phyloP scores from a whole-genome alignment of 805 yeast genomes.

The Candida orba region DNA sequence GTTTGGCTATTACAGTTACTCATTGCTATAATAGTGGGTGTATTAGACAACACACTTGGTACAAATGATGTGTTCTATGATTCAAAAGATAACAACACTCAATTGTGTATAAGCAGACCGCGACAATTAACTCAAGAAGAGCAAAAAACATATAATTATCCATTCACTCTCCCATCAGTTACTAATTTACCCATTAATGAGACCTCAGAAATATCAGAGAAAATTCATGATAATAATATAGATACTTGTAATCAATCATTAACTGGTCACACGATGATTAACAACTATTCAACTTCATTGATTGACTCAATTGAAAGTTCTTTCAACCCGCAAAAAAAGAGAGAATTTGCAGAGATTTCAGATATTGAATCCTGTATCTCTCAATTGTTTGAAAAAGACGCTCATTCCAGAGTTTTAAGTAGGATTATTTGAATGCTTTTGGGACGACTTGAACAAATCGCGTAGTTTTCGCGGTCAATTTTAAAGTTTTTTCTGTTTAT shows the following conservation, averaged over 20 bases:
- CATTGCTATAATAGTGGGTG: conserved; percentile 26
- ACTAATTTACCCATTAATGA: no score
- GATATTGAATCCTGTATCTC: background rate
- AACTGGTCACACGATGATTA: no score
- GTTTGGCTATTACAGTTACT: conserved; percentile 43
- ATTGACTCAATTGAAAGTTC: background rate
- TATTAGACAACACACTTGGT: conserved; percentile 1
- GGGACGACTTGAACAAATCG: background rate
- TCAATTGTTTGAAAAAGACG: conserved; percentile 1
- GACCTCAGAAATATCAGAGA: no score
- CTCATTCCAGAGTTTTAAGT: background rate
- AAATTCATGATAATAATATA: no score
- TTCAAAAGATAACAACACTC: background rate
- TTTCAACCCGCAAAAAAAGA: background rate
- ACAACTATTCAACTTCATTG: no score
- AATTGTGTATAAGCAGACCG: conserved; percentile 15
- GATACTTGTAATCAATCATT: no score
- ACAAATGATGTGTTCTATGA: background rate
- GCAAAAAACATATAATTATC: conserved; percentile 15
- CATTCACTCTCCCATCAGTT: conserved; percentile 10
- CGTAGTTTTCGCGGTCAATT: background rate
- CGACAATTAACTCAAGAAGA: conserved; percentile 13
- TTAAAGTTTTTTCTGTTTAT: background rate
- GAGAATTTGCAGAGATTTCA: no score
- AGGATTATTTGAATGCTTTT: background rate